A percentile compares a stretch with the other conserved stretches of the same genome.
phyloP scores from a whole-genome alignment of 2,329 filamentous ascomycete genomes.

The Chaetomiaceae sp. region DNA sequence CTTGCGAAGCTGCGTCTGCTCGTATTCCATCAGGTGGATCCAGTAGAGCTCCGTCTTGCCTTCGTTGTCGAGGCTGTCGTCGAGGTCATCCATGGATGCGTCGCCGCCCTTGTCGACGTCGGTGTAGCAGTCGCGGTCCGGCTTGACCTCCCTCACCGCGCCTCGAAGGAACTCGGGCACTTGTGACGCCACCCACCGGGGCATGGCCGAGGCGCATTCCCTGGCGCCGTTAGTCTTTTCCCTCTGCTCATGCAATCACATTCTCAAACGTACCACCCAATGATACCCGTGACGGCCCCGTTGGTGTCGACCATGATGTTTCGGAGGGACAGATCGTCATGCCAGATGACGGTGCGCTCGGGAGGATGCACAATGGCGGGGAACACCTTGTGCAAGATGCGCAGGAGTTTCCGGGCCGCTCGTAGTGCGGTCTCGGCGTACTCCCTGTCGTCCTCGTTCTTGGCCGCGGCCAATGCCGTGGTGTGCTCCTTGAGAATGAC shows the following conservation, averaged over 20 bases:
- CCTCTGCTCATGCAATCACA: background rate
- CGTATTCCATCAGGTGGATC: constrained; percentile 38
- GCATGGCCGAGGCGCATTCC: constrained; percentile 38
- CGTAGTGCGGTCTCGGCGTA: constrained; percentile 29
- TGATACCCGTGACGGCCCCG: constrained; percentile 34
- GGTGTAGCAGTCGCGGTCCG: constrained; percentile 30
- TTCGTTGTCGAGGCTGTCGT: constrained; percentile 34
- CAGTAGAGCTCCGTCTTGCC: constrained; percentile 38
- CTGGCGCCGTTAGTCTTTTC: constrained; percentile 1
- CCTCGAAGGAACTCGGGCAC: constrained; percentile 35
- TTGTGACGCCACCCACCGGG: constrained; percentile 35
- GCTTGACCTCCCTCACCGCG: constrained; percentile 29
- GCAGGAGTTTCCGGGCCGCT: constrained; percentile 28
- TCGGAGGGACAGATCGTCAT: constrained; percentile 36
- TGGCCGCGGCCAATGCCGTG: constrained; percentile 17
- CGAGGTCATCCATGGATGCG: constrained; percentile 1
- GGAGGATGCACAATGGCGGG: constrained; percentile 22
- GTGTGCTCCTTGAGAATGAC: constrained; percentile 31
- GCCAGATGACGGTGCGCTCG: constrained; percentile 34
- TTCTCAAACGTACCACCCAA: constrained; percentile 34
- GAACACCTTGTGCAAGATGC: constrained; percentile 33
- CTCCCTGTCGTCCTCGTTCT: constrained; percentile 30
- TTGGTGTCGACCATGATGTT: constrained; percentile 40
- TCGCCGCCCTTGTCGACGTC: constrained; percentile 26
- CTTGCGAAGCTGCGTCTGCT: constrained; percentile 35